phyloP scores from a whole-genome alignment of 2,329 filamentous ascomycete species.

The Fusarium scirpi region DNA sequence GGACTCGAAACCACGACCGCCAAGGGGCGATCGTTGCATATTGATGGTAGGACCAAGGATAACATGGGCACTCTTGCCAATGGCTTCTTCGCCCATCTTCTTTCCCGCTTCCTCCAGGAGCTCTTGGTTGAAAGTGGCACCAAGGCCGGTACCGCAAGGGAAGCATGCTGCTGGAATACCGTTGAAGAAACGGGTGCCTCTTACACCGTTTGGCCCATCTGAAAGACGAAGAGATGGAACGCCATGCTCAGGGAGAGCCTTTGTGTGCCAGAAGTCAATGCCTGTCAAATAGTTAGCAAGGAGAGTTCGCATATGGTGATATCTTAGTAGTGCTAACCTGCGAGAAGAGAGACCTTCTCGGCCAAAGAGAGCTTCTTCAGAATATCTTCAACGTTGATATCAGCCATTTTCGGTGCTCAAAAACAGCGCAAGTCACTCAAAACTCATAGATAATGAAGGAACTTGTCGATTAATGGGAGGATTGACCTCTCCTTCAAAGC shows the following conservation, averaged over 20 bases:
- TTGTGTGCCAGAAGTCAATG: conserved; percentile 78
- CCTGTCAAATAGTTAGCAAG: conserved; percentile 52
- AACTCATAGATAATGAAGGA: background rate
- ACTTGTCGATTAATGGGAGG: conserved; percentile 20
- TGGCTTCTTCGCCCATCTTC: conserved; percentile 65
- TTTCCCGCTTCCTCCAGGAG: conserved; percentile 64
- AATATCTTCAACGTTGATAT: conserved; percentile 66
- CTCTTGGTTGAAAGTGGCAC: conserved; percentile 67
- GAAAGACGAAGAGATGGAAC: conserved; percentile 74
- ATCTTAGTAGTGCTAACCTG: conserved; percentile 54
- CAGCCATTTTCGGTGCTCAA: conserved; percentile 54
- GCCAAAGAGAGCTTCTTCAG: conserved; percentile 65
- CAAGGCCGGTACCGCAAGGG: conserved; percentile 69
- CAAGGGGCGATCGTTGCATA: conserved; percentile 70
- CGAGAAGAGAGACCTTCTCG: conserved; percentile 66
- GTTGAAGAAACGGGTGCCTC: conserved; percentile 76
- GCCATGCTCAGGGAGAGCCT: conserved; percentile 68
- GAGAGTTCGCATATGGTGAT: background rate
- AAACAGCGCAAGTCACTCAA: background rate
- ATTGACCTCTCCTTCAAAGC: background rate
- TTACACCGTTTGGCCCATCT: conserved; percentile 77
- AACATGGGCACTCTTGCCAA: conserved; percentile 68
- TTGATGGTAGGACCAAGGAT: conserved; percentile 73
- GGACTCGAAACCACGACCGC: conserved; percentile 70
- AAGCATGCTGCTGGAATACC: conserved; percentile 71